These are phyloP conservation scores for Pouteria glomerata DNA, from an alignment of 148 eudicot species.

Conservation along the genomic window DNA sequence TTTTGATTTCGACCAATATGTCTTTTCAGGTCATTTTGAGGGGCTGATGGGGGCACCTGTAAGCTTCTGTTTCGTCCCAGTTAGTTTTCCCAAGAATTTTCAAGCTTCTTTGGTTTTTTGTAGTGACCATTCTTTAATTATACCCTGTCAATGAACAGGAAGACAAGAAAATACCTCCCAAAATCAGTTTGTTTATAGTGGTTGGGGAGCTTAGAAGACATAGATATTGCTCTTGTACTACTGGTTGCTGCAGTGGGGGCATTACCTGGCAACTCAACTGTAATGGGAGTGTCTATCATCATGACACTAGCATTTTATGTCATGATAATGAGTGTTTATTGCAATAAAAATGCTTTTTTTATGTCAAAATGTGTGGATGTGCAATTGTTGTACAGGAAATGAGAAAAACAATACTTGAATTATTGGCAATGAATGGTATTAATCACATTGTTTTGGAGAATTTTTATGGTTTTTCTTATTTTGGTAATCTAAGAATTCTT, in stretches of 20 bases:
- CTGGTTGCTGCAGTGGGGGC: conserved; percentile 38
- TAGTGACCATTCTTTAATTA: conserved; percentile 48
- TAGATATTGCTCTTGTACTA: conserved; percentile 30
- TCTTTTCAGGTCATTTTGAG: conserved; percentile 79
- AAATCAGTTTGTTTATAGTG: conserved; percentile 24
- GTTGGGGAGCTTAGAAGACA: conserved; percentile 32
- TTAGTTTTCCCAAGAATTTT: conserved; percentile 49
- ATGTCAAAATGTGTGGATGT: conserved; percentile 24
- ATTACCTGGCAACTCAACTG: conserved; percentile 33
- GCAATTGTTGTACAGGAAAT: conserved; percentile 40
- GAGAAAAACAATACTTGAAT: conserved; percentile 20
- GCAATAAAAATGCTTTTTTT: too few species aligned
- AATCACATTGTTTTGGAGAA: conserved; percentile 23
- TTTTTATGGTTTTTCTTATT: conserved; percentile 21
- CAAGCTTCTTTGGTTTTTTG: conserved; percentile 54
- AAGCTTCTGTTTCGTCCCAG: conserved; percentile 61
- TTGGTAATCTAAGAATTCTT: conserved; percentile 14
- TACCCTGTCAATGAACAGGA: conserved; percentile 59
- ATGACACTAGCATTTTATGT: conserved; percentile 29
- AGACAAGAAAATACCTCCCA: conserved; percentile 42
- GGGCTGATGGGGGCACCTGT: conserved; percentile 70
- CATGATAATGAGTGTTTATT: too few species aligned
- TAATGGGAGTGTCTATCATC: conserved; percentile 37
- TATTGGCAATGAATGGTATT: conserved; percentile 27
- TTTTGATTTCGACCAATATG: conserved; percentile 28